Base-by-base conservation (phyloP, 116 monocot genomes). In the Iris pallida region DNA sequence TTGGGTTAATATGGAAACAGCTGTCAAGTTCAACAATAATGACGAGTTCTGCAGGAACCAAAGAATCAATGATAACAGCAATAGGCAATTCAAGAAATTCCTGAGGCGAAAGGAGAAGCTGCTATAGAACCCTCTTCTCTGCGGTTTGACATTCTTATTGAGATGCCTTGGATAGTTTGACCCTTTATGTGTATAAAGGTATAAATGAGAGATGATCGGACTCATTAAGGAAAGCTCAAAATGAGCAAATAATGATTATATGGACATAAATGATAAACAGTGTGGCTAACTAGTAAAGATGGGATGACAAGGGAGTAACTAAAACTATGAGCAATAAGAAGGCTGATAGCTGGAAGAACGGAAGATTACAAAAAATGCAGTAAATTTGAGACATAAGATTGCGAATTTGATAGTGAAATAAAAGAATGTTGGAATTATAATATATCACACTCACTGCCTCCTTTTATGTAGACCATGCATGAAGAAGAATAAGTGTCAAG, bases 391-490 rank as follows among this genome's bases (percentile, higher is more conserved):
- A 5, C 42, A 6, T 5, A 2, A 30, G 30, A 59, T 44, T 8
- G 7, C 4, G 3, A 45, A 7, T 43, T 62, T 62, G 45, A 59
- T 17, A 10, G 16, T 30, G 45, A 15, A 62, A 62, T 45, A 15
- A 41, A 15, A 53, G 53, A 30, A 42, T 11, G 5, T 14, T 52
- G 66, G 42, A 66, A 42, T 66, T 53, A 66, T 53, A 66, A 62
- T 45, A 66, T 66, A n/a, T 41, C 41, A 30, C 66, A 53, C n/a
- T n/a, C 53, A 41, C 53, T 41, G 54, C 53, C 41, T 53, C 53
- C 53, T 53, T 66, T 30, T 53, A 54, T 49, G 20, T 42, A 53
- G 40, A 15, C 66, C 66, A 18, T 66, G 66, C 66, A 66, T 66
- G 51, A 66, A 20, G n/a, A 66, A 53, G 66, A 66, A 53, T 52